phyloP scores from a whole-genome alignment of 2,329 filamentous ascomycete species.

The Plectosphaerella sp. region DNA sequence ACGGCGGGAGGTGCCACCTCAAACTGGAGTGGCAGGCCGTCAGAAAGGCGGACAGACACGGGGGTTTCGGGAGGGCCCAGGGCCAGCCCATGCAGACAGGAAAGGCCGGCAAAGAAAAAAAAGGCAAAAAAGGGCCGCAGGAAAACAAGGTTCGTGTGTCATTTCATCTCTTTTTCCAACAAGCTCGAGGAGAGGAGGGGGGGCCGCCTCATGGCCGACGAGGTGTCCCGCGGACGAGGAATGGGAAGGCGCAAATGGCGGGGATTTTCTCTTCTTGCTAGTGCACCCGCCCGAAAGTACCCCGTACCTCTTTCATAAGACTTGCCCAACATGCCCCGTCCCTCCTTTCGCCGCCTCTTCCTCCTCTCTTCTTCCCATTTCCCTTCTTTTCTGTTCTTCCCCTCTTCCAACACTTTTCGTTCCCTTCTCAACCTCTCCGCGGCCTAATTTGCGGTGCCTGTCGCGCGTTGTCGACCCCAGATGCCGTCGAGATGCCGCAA shows the following conservation, averaged over 20 bases:
- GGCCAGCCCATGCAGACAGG: too few species aligned
- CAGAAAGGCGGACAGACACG: too few species aligned
- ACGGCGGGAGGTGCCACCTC: too few species aligned
- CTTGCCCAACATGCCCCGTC: conserved; percentile 25
- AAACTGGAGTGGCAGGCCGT: too few species aligned
- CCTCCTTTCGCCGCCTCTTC: conserved; percentile 20
- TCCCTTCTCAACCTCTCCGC: background rate
- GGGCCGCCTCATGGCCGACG: too few species aligned
- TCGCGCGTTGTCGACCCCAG: background rate
- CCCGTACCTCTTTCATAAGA: conserved; percentile 13
- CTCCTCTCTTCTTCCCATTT: conserved; percentile 12
- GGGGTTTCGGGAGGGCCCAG: too few species aligned
- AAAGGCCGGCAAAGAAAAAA: too few species aligned
- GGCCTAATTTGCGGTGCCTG: background rate
- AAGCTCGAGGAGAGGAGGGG: too few species aligned
- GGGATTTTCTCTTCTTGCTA: background rate
- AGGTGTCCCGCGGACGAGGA: background rate
- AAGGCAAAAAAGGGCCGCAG: too few species aligned
- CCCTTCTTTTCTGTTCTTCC: background rate
- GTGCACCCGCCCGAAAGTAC: conserved; percentile 1
- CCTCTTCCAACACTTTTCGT: conserved; percentile 2
- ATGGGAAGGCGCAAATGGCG: background rate
- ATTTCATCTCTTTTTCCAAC: too few species aligned
- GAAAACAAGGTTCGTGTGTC: too few species aligned
- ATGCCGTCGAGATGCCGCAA: background rate